Base-by-base conservation (phyloP, 805 yeast species). In the Citeromyces matritensis region DNA sequence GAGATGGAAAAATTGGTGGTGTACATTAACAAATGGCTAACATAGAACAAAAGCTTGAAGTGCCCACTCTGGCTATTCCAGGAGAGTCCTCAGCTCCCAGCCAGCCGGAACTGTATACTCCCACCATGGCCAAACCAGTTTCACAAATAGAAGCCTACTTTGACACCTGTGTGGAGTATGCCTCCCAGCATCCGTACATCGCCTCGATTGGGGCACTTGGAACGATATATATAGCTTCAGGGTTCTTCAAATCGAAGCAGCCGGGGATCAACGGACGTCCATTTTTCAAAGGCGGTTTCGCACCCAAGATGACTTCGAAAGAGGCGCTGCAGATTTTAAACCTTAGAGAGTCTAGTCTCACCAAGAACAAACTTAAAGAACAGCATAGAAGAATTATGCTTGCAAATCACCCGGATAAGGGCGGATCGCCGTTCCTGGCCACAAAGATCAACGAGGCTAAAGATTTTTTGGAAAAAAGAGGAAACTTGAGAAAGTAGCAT, bases 371-470 rank as follows among this genome's bases (percentile, higher is more conserved):
- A 44, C 61, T 85, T 45, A 78, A 79, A 48, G 84, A 77, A 38
- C 75, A 73, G 37, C 95, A 86, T 49, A 70, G 95, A 56, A 63
- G 63, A 43, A 76, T 85, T 45, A 81, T 86, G 91, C 55, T 83
- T 55, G 69, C 79, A 31, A 86, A 86, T 51, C 96, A 86, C 49
- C 96, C 96, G 8, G 96, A 86, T 58, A 80, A 75, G 49, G 95
- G 95, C 23, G 96, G 96, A 2, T 78, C 93, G 8, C 81, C 93
- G 17, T 84, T 69, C 45, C 51, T 86, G 52, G 95, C 96, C 30
- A 75, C 86, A 36, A 86, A 86, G 60, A 78, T 86, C 38, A 86
- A 86, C 51, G 95, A 86, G 57, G 95, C 96, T 17, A 77, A 78
- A 47, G 93, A 83, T 44, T 69, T 79, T 43, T 58, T 82, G 49